These are phyloP conservation scores for Graphilbum ipis-grandicollis DNA, from an alignment of 2,329 filamentous ascomycete genomes.

Conservation along the genomic window DNA sequence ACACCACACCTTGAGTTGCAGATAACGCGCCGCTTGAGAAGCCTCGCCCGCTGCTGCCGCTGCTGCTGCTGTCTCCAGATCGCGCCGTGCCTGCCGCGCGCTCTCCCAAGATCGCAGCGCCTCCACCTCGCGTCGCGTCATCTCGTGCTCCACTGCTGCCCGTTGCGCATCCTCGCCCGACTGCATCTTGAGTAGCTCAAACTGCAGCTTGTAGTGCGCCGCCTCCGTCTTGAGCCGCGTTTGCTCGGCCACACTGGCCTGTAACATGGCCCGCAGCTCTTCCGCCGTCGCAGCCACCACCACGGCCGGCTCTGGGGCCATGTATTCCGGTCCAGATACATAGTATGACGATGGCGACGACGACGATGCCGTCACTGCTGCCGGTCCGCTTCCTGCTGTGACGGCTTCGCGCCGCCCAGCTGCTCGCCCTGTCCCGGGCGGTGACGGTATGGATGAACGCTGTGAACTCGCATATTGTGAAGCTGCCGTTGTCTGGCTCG, in stretches of 20 bases:
- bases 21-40: conserved; percentile 33
- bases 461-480: background rate
- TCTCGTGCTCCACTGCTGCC: conserved; percentile 78
- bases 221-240: conserved; percentile 58
- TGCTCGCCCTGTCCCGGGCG: conserved; percentile 30
- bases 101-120: conserved; percentile 62
- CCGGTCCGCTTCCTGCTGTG: too few relatives aligned
- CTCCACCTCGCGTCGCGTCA: conserved; percentile 77
- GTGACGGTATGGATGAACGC: conserved; percentile 31
- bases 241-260: conserved; percentile 36
- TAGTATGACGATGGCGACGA: conserved; percentile 4
- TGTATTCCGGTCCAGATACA: too few relatives aligned
- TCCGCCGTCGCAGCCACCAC: conserved; percentile 35
- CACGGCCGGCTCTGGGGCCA: conserved; percentile 28
- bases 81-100: conserved; percentile 40
- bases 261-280: conserved; percentile 38
- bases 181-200: conserved; percentile 68
- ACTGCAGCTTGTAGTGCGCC: conserved; percentile 81
- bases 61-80: conserved; percentile 23
- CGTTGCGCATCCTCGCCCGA: conserved; percentile 72
- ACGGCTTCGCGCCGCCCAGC: too few relatives aligned
- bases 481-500: too few relatives aligned
- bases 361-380: conserved; percentile 10
- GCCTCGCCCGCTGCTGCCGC: conserved; percentile 19
- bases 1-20: conserved; percentile 47